Percentiles rank a stretch among this genome's conserved stretches.
These are phyloP conservation scores for Claviceps maximensis DNA, from an alignment of 2,329 filamentous ascomycete genomes.

Conservation along the genomic window DNA sequence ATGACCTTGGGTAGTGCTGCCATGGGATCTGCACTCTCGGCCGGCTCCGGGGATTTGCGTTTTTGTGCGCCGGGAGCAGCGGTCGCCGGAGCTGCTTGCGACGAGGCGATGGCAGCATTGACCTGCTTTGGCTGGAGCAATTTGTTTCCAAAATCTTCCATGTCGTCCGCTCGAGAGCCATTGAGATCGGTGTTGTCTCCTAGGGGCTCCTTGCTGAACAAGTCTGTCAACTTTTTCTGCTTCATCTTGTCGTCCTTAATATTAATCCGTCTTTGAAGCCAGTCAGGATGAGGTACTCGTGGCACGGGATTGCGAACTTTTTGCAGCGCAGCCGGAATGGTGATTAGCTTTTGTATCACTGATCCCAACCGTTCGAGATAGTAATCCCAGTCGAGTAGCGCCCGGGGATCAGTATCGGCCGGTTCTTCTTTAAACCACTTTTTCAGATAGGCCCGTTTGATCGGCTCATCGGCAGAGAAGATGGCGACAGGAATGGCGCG, in stretches of 20 bases:
- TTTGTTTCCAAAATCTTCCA: constrained; percentile 69
- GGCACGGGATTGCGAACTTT: constrained; percentile 92
- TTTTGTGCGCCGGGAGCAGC: constrained; percentile 38
- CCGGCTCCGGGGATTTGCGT: constrained; percentile 58
- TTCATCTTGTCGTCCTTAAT: constrained; percentile 96
- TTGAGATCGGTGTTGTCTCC: constrained; percentile 58
- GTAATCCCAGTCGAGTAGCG: constrained; percentile 91
- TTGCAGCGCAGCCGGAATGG: constrained; percentile 90
- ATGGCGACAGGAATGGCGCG: constrained; percentile 91
- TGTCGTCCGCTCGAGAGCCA: constrained; percentile 44
- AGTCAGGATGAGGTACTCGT: constrained; percentile 86
- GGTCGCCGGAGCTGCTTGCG: constrained; percentile 29
- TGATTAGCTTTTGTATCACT: constrained; percentile 97
- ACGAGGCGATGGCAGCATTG: constrained; percentile 38
- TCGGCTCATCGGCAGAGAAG: constrained; percentile 80
- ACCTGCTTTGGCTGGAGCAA: constrained; percentile 52
- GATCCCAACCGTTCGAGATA: constrained; percentile 92
- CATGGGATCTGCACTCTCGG: constrained; percentile 61
- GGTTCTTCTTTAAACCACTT: constrained; percentile 97
- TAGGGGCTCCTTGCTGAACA: constrained; percentile 61
- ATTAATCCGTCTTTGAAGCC: constrained; percentile 86
- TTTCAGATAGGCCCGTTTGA: constrained; percentile 78
- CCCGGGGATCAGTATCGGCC: constrained; percentile 76
- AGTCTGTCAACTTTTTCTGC: constrained; percentile 95
- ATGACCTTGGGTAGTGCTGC: constrained; percentile 69